Conservation (phyloP, 768 basidiomycete genomes). For the Bullera alba region DNA sequence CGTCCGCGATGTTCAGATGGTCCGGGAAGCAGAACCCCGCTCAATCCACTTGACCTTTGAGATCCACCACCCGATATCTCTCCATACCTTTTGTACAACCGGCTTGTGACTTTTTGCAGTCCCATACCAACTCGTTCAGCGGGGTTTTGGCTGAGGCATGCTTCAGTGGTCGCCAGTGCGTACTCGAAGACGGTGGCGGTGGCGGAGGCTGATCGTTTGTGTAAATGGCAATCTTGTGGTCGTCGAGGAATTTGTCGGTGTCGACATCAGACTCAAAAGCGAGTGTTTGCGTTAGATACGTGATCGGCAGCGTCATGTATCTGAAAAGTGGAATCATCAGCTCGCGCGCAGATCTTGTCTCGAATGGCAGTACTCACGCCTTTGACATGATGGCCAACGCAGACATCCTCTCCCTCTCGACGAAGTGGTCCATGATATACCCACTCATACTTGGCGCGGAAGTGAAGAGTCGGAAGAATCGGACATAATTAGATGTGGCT, state of each 20-base stretch:
- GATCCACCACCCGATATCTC: slow-evolving; percentile 77
- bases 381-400: slow-evolving; percentile 85
- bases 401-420: slow-evolving; percentile 77
- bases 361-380: slow-evolving; percentile 59
- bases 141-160: slow-evolving; percentile 46
- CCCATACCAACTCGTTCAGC: slow-evolving; percentile 36
- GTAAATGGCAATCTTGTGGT: slow-evolving; percentile 62
- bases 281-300: slow-evolving; percentile 71
- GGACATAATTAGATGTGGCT: slow-evolving; percentile 89
- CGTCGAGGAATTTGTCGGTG: slow-evolving; percentile 61
- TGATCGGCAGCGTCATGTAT: slow-evolving; percentile 69
- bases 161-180: slow-evolving; percentile 49
- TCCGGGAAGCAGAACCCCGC: neutral
- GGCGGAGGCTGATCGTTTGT: slow-evolving; percentile 44
- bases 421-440: slow-evolving; percentile 99
- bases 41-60: slow-evolving; percentile 74
- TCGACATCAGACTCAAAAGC: slow-evolving; percentile 66
- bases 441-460: slow-evolving; percentile 92
- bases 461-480: slow-evolving; percentile 75
- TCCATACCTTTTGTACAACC: slow-evolving; percentile 58
- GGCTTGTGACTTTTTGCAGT: slow-evolving; percentile 43
- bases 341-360: neutral
- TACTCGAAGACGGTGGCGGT: slow-evolving; percentile 4
- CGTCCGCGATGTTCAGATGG: no score
- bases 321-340: slow-evolving; percentile 49